These are phyloP conservation scores for Tremellales sp. DNA, from an alignment of 1,284 basidiomycete species.

Conservation along the genomic window DNA sequence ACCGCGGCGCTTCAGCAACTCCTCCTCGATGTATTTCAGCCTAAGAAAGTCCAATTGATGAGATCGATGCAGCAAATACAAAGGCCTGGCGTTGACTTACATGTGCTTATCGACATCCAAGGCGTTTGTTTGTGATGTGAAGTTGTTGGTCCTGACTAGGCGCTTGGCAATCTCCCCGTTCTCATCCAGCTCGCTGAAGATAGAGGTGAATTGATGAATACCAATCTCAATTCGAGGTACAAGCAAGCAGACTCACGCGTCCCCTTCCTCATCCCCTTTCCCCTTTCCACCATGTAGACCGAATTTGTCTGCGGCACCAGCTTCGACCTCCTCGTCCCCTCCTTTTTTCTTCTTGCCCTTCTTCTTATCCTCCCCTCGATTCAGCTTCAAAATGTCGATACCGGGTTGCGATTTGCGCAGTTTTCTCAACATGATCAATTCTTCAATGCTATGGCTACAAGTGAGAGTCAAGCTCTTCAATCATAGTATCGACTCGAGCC, in stretches of 20 bases:
- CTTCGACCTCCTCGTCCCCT: slow-evolving; percentile 50
- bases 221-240: not conserved
- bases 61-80: not conserved
- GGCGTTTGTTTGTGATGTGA: slow-evolving; percentile 92
- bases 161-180: slow-evolving; percentile 63
- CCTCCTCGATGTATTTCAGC: slow-evolving; percentile 97
- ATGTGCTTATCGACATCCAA: slow-evolving; percentile 98
- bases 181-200: slow-evolving; percentile 51
- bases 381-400: slow-evolving; percentile 79
- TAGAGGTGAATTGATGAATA: not conserved
- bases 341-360: slow-evolving; percentile 60
- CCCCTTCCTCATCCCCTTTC: slow-evolving; percentile 53
- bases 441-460: slow-evolving; percentile 57
- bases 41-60: slow-evolving; percentile 49
- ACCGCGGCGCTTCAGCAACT: slow-evolving; percentile 72
- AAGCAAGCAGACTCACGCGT: slow-evolving; percentile 53
- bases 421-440: slow-evolving; percentile 78
- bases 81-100: slow-evolving; percentile 52
- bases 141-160: slow-evolving; percentile 80
- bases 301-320: slow-evolving; percentile 59
- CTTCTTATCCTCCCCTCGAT: slow-evolving; percentile 74
- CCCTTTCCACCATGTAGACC: slow-evolving; percentile 29
- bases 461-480: not conserved
- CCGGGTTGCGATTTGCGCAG: slow-evolving; percentile 71
- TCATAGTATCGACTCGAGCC: not conserved